Evolutionary conservation across 2,329 filamentous ascomycete genomes (phyloP), one percentile per base, ranked within the genome.

Genomic region (Fusarium keratoplasticum): DNA sequence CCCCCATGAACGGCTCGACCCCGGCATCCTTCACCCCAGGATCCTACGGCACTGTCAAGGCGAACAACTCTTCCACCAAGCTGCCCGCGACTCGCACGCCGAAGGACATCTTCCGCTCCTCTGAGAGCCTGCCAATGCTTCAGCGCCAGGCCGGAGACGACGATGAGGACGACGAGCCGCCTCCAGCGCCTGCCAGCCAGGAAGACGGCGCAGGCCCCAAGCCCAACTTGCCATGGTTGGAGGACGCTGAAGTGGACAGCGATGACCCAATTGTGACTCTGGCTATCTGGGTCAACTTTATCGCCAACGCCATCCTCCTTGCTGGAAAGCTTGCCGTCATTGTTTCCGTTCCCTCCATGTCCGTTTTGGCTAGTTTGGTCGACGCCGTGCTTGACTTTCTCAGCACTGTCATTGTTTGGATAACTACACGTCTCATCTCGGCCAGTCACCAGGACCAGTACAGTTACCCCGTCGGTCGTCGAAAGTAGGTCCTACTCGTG

Each of bases 261-360:
- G 88, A 91, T 57, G 92, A 92, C 68, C 90, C 89, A 18, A 90
- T 97, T 58, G 95, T 98, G 58, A 93, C 91, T n/a, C 80, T 96
- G 22, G 95, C 96, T 47, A 96, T 98, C 78, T 96, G 95, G 81
- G 84, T 97, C 81, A 98, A 97, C 80, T 89, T 97, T 58, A 83
- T 89, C 25, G 95, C 95, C 67, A 98, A 98, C 80, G 86, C 90
- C 3, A 84, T 94, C 50, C 87, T 97, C 2, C 88, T 97, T 4
- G 88, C 89, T 8, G 90, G 94, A 69, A 97, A 98, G 81, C 89
- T 95, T 60, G 88, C 89, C 42, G 94, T 96, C 61, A 91, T 95
- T 44, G 80, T 94, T 36, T 89, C 94, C 61, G 95, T 95, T 0
- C 94, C 91, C 22, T 96, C 94, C 54, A 91, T 96, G 80, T 95